These are phyloP conservation scores for Colletotrichum salicis DNA, from an alignment of 2,329 filamentous ascomycete species.

Conservation along the genomic window DNA sequence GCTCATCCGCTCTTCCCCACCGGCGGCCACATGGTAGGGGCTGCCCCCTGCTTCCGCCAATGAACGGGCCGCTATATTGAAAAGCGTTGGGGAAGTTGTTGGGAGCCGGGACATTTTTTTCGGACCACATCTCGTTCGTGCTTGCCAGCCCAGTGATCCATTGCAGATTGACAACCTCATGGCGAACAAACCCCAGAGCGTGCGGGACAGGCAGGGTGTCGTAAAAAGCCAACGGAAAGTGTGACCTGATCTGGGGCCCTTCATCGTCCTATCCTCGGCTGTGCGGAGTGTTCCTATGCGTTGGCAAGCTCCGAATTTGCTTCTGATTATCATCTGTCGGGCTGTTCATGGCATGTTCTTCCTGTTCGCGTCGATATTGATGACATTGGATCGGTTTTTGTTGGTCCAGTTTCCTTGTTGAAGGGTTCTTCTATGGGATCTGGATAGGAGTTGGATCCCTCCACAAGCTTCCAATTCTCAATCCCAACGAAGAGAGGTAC, in stretches of 20 bases:
- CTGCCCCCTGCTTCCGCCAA: conserved; percentile 22
- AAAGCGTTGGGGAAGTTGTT: conserved; percentile 37
- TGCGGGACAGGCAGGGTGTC: conserved; percentile 14
- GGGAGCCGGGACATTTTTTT: conserved; percentile 27
- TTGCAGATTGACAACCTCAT: conserved; percentile 33
- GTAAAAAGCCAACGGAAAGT: conserved; percentile 20
- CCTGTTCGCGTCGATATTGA: conserved; percentile 1
- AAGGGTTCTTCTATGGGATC: neutral
- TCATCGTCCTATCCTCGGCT: conserved; percentile 35
- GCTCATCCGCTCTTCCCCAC: conserved; percentile 31
- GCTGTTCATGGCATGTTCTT: conserved; percentile 24
- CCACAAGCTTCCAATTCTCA: neutral
- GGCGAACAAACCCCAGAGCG: conserved; percentile 10
- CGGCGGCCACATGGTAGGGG: conserved; percentile 28
- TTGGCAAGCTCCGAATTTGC: conserved; percentile 17
- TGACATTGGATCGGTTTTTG: conserved; percentile 21
- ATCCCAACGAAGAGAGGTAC: conserved; percentile 29
- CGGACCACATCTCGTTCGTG: conserved; percentile 30
- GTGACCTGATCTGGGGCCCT: conserved; percentile 31
- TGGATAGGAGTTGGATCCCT: conserved; percentile 1
- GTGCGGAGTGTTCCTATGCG: conserved; percentile 17
- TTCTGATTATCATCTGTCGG: conserved; percentile 24
- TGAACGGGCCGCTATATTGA: conserved; percentile 22
- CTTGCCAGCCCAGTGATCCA: conserved; percentile 32
- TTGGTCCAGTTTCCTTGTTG: conserved; percentile 3